These are phyloP conservation scores for Fraxinus latifolia DNA, from an alignment of 305 asterid species.

Conservation along the genomic window DNA sequence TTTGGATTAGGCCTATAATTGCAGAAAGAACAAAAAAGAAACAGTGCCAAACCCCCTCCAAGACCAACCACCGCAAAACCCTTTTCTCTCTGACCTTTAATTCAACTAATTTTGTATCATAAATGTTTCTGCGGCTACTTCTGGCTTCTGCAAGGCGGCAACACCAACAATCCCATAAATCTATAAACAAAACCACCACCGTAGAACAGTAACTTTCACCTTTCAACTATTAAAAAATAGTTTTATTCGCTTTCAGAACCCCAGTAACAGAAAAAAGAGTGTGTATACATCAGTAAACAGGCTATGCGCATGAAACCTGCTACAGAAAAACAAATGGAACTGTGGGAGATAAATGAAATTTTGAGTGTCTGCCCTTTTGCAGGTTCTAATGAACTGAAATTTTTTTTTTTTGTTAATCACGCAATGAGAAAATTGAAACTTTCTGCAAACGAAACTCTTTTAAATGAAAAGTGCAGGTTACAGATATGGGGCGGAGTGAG, in stretches of 20 bases:
- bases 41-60: slow-evolving; percentile 18
- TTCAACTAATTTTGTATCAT: slow-evolving; percentile 24
- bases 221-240: neutral
- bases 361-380: slow-evolving; percentile 26
- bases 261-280: slow-evolving; percentile 7
- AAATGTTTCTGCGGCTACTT: slow-evolving; percentile 25
- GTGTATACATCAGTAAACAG: neutral
- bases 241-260: neutral
- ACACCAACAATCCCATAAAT: slow-evolving; percentile 35
- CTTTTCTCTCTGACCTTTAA: slow-evolving; percentile 15
- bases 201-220: neutral
- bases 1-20: slow-evolving; percentile 19
- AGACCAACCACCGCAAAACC: slow-evolving; percentile 17
- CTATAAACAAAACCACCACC: slow-evolving; percentile 33
- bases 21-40: neutral
- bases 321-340: neutral
- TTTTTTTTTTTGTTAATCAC: slow-evolving; percentile 22
- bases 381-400: slow-evolving; percentile 29
- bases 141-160: slow-evolving; percentile 22
- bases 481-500: slow-evolving; percentile 19
- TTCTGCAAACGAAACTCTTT: slow-evolving; percentile 15
- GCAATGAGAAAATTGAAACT: slow-evolving; percentile 6
- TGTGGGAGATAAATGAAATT: slow-evolving; percentile 16
- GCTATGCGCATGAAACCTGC: slow-evolving; percentile 14
- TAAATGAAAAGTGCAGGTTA: slow-evolving; percentile 23